phyloP scores from a whole-genome alignment of 2,329 filamentous ascomycete species.

The Thielaviopsis ethacetica region DNA sequence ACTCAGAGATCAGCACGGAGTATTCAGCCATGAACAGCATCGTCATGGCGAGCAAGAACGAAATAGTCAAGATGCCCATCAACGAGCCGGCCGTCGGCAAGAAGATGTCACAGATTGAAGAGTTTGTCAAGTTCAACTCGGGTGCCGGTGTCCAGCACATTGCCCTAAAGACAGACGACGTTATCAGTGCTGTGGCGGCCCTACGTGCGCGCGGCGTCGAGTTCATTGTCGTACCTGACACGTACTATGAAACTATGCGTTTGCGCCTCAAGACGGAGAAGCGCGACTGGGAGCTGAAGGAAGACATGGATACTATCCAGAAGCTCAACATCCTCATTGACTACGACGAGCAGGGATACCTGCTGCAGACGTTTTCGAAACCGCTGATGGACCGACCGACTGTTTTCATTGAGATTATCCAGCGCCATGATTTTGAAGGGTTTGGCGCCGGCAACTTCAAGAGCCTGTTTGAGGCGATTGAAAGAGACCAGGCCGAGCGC shows the following conservation, averaged over 20 bases:
- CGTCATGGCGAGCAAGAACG: constrained; percentile 77
- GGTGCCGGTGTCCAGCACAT: constrained; percentile 90
- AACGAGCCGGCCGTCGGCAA: constrained; percentile 87
- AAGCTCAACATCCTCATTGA: constrained; percentile 79
- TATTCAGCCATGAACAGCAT: constrained; percentile 78
- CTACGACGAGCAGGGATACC: constrained; percentile 83
- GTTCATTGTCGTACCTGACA: constrained; percentile 78
- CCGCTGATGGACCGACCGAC: constrained; percentile 89
- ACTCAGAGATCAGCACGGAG: constrained; percentile 81
- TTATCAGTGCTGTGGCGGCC: constrained; percentile 59
- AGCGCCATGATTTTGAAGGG: constrained; percentile 75
- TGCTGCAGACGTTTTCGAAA: constrained; percentile 64
- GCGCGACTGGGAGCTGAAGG: constrained; percentile 47
- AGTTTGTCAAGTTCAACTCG: constrained; percentile 79
- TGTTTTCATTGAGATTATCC: constrained; percentile 93
- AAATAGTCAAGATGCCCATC: constrained; percentile 93
- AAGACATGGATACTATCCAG: constrained; percentile 65
- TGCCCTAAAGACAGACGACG: constrained; percentile 66
- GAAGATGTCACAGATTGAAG: constrained; percentile 87
- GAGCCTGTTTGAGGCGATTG: constrained; percentile 86
- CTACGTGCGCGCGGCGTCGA: constrained; percentile 77
- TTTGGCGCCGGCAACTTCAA: constrained; percentile 96
- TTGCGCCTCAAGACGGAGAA: constrained; percentile 50
- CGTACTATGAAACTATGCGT: constrained; percentile 70
- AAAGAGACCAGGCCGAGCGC: constrained; percentile 73